Evolutionary conservation across 1,139 yeast species (phyloP).

Genomic region (Geotrichum aggregatum): DNA sequence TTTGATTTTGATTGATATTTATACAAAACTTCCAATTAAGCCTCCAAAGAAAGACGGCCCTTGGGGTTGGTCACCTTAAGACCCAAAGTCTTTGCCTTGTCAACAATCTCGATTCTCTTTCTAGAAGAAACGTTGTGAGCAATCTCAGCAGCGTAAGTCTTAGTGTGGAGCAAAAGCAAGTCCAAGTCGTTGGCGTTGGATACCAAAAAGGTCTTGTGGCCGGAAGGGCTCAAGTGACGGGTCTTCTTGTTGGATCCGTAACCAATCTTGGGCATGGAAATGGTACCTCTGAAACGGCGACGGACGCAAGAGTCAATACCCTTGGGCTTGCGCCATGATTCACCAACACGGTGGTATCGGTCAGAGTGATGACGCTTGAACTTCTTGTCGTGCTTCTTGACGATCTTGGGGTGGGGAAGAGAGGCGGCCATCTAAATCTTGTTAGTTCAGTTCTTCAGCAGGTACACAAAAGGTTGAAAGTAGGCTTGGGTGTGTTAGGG

Average conservation of each 20-base stretch:
- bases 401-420: slow-evolving; percentile 98
- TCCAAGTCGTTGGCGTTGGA: slow-evolving; percentile 92
- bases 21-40: too few species aligned
- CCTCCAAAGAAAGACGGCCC: slow-evolving; percentile 98
- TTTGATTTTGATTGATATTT: too few species aligned
- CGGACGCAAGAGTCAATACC: slow-evolving; percentile 99
- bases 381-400: slow-evolving; percentile 95
- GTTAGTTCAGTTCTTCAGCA: not conserved
- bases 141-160: slow-evolving; percentile 98
- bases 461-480: too few species aligned
- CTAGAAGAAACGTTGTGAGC: slow-evolving; percentile 97
- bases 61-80: slow-evolving; percentile 98
- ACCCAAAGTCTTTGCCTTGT: slow-evolving; percentile 98
- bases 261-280: slow-evolving; percentile 99
- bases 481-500: too few species aligned
- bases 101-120: slow-evolving; percentile 95
- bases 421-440: slow-evolving; percentile 79
- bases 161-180: slow-evolving; percentile 93
- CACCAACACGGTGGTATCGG: slow-evolving; percentile 97
- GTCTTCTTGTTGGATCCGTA: slow-evolving; percentile 99
- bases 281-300: slow-evolving; percentile 99
- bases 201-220: slow-evolving; percentile 95
- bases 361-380: slow-evolving; percentile 99
- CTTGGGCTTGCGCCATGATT: slow-evolving; percentile 99
- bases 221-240: slow-evolving; percentile 92